Conservation (phyloP, 495 filamentous ascomycete genomes). For the Aspergillus avenaceus region DNA sequence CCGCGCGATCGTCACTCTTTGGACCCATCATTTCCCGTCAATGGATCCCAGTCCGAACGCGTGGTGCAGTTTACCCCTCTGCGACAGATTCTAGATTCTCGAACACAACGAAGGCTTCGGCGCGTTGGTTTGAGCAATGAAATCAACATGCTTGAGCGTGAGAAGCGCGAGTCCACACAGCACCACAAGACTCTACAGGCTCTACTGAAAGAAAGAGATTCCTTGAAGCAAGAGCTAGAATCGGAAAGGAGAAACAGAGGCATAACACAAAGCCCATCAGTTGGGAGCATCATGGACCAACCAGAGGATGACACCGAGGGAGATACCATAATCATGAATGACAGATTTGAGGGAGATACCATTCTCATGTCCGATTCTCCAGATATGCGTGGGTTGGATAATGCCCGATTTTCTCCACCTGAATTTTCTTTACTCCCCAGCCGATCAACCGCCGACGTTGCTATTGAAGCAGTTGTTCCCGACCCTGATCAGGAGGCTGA, state of each 20-base stretch:
- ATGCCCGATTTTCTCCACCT: slow-evolving; percentile 12
- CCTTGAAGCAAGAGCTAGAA: slow-evolving; percentile 50
- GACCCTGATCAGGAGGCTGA: slow-evolving; percentile 18
- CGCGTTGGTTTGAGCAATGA: slow-evolving; percentile 73
- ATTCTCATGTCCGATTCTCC: slow-evolving; percentile 34
- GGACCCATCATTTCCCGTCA: slow-evolving; percentile 26
- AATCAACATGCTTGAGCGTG: slow-evolving; percentile 59
- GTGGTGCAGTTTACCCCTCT: slow-evolving; percentile 62
- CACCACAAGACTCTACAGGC: slow-evolving; percentile 50
- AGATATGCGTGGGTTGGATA: slow-evolving; percentile 19
- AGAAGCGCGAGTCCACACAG: slow-evolving; percentile 44
- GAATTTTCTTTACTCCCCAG: slow-evolving; percentile 15
- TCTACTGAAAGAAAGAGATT: slow-evolving; percentile 31
- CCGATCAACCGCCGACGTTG: slow-evolving; percentile 10
- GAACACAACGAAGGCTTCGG: slow-evolving; percentile 67
- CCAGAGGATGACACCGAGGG: slow-evolving; percentile 10
- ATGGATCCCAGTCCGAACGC: slow-evolving; percentile 26
- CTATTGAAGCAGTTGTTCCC: slow-evolving; percentile 13
- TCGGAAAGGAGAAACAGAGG: slow-evolving; percentile 31
- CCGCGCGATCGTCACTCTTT: slow-evolving; percentile 19
- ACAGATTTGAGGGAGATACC: slow-evolving; percentile 23
- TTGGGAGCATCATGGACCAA: slow-evolving; percentile 1
- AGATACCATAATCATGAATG: slow-evolving; percentile 31
- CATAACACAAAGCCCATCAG: slow-evolving; percentile 20
- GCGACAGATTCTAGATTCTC: slow-evolving; percentile 62